These are phyloP conservation scores for Thuidium tamariscinum DNA, from an alignment of 225 moss, liverwort and hornwort genomes.

Conservation along the genomic window DNA sequence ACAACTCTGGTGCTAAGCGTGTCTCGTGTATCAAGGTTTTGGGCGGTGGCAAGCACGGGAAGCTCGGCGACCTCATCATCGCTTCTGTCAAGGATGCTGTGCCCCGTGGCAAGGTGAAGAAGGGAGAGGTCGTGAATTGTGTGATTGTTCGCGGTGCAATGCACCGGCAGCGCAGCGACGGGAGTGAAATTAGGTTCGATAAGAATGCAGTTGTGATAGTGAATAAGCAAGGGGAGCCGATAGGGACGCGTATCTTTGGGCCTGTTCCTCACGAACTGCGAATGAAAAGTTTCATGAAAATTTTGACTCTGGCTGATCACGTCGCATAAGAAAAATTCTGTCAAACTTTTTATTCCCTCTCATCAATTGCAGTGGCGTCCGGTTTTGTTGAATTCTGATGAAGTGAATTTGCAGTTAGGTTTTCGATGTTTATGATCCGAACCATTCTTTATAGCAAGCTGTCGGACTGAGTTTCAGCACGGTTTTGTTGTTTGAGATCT, in stretches of 20 bases:
- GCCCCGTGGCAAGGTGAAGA: conserved; percentile 86
- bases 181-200: conserved; percentile 78
- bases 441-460: neutral
- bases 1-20: conserved; percentile 76
- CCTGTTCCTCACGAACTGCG: conserved; percentile 77
- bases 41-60: conserved; percentile 42
- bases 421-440: neutral
- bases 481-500: neutral
- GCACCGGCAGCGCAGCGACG: conserved; percentile 63
- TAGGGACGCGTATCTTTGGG: conserved; percentile 83
- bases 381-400: neutral
- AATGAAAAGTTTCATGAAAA: conserved; percentile 52
- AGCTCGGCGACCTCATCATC: conserved; percentile 76
- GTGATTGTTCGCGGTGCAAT: conserved; percentile 74
- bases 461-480: neutral
- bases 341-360: neutral
- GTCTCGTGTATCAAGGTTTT: conserved; percentile 51
- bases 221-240: conserved; percentile 81
- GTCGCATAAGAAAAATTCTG: conserved; percentile 13
- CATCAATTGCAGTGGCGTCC: neutral
- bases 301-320: conserved; percentile 76
- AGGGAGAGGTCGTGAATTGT: conserved; percentile 81
- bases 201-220: conserved; percentile 75
- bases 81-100: conserved; percentile 78
- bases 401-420: neutral